These are phyloP conservation scores for Geotrichum aggregatum DNA, from an alignment of 1,139 yeast genomes.

Conservation along the genomic window DNA sequence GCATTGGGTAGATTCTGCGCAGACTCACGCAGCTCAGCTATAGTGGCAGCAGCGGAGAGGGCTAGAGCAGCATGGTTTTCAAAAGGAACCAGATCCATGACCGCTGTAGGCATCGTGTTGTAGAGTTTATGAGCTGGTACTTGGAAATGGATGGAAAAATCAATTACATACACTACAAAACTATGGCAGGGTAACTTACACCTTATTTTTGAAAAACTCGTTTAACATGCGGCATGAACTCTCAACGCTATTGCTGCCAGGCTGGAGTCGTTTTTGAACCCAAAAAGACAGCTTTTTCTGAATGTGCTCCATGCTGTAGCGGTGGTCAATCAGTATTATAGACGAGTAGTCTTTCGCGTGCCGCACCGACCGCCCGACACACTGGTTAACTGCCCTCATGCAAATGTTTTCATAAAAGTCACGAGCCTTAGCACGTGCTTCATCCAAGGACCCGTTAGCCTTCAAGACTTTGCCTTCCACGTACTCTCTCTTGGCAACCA, in stretches of 20 bases:
- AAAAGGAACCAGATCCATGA: background rate
- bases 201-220: conserved; percentile 9
- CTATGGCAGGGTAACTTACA: background rate
- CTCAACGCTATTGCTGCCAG: background rate
- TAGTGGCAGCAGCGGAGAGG: conserved; percentile 41
- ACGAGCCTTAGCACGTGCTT: conserved; percentile 49
- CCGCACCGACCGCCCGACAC: conserved; percentile 89
- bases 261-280: conserved; percentile 48
- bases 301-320: conserved; percentile 52
- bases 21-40: conserved; percentile 66
- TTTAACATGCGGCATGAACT: background rate
- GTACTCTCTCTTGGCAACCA: conserved; percentile 66
- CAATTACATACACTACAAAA: conserved; percentile 2
- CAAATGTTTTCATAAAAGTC: conserved; percentile 79
- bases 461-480: conserved; percentile 46
- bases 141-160: background rate
- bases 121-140: background rate
- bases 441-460: conserved; percentile 43
- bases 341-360: conserved; percentile 78
- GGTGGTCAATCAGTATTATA: conserved; percentile 63
- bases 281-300: conserved; percentile 69
- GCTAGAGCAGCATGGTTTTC: background rate
- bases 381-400: conserved; percentile 88
- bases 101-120: conserved; percentile 14
- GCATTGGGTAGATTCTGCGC: conserved; percentile 68